Base-by-base conservation (phyloP, 164 flowering plant genomes). In the Chloranthus sessilifolius region DNA sequence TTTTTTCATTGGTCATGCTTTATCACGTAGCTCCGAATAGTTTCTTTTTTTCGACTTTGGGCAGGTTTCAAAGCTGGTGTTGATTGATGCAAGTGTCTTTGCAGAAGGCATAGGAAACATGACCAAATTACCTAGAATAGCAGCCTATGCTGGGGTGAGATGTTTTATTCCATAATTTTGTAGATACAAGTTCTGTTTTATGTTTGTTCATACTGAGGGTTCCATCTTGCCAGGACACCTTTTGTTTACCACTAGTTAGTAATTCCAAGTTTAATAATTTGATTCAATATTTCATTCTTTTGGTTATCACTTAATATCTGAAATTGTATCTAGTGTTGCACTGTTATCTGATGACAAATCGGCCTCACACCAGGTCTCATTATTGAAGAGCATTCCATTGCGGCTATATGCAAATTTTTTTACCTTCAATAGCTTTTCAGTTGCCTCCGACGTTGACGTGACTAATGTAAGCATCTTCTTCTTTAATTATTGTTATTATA, bases 51-150 rank as follows among this genome's bases (percentile, higher is more conserved):
- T 47, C 6, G 10, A 47, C 21, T 37, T 36, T 56, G 55, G 41
- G 59, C 70, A 92, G 99, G 95, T 92, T 14, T 75, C 69, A 49
- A 81, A 74, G 74, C 73, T 92, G 66, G 77, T 88, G 56, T 65
- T 92, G 63, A 79, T 92, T 50, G 96, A 82, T 68, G 96, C 96
- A 43, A 88, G 96, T 71, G 96, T 92, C 20, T 88, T 83, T 58
- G 61, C 95, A 50, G 86, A 88, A 77, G 99, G 96, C 46, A 82
- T 84, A 8, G 87, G 89, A 56, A 65, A 73, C 53, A 55, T 77
- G 39, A 58, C 76, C 22, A 82, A 39, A 34, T 63, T 92, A 40
- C 99, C 99, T n/a, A 81, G 65, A 65, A 10, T 47, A 43, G 40
- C 75, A 54, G 85, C 96, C 33, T 88, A 88, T 75, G 91, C 95